Conservation (phyloP, 2,329 filamentous ascomycete genomes). For the Sclerotinia borealis region DNA sequence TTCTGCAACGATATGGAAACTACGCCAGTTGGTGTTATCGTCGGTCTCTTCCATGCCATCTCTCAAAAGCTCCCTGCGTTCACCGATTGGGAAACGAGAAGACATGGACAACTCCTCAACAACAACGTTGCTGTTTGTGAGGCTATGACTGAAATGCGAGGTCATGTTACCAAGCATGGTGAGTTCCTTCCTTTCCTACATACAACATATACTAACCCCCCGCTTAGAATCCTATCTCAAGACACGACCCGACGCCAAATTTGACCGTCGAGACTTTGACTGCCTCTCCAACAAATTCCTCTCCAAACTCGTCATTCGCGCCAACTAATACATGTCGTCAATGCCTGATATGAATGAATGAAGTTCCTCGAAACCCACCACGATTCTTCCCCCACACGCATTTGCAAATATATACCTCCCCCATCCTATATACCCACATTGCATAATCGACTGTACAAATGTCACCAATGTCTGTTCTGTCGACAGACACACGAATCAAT, state of each 20-base stretch:
- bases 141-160: conserved; percentile 90
- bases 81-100: conserved; percentile 86
- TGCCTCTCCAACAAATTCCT: conserved; percentile 95
- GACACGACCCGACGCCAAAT: conserved; percentile 67
- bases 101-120: conserved; percentile 84
- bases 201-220: conserved; percentile 37
- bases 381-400: conserved; percentile 1
- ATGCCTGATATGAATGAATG: not conserved
- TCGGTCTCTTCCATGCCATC: conserved; percentile 94
- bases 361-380: not conserved
- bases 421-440: conserved; percentile 28
- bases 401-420: conserved; percentile 21
- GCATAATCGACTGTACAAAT: conserved; percentile 29
- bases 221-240: conserved; percentile 76
- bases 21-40: conserved; percentile 90
- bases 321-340: conserved; percentile 53
- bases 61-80: conserved; percentile 92
- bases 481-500: not conserved
- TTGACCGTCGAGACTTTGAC: conserved; percentile 89
- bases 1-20: conserved; percentile 97
- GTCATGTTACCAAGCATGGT: conserved; percentile 93
- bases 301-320: conserved; percentile 91
- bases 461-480: not conserved
- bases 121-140: conserved; percentile 91
- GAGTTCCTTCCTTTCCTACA: conserved; percentile 35